A percentile compares a stretch with the other conserved stretches of the same genome.
Evolutionary conservation across 2,329 filamentous ascomycete species (phyloP).

Genomic region (Hypomyces perniciosus): DNA sequence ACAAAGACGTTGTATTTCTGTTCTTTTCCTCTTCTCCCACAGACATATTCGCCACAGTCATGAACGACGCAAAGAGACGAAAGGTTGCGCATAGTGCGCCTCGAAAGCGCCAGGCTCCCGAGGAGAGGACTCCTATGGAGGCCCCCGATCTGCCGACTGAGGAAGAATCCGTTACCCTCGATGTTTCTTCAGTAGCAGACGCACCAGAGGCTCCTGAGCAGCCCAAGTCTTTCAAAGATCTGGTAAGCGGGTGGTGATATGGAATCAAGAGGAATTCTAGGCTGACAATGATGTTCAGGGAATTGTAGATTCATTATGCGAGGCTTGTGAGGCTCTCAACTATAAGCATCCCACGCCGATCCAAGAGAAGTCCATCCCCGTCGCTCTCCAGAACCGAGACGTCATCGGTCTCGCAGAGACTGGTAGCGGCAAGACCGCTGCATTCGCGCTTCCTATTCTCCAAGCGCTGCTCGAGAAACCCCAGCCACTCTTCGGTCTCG

Average conservation of each 20-base stretch:
- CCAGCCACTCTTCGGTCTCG: slow-evolving; percentile 77
- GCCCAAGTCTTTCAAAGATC: slow-evolving; percentile 59
- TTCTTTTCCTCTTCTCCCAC: slow-evolving; percentile 3
- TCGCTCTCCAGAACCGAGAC: slow-evolving; percentile 73
- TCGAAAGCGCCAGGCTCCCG: slow-evolving; percentile 9
- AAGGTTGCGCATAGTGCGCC: slow-evolving; percentile 31
- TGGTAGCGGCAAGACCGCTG: slow-evolving; percentile 91
- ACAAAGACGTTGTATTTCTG: not conserved
- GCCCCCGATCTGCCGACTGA: slow-evolving; percentile 20
- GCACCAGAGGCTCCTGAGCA: slow-evolving; percentile 24
- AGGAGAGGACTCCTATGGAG: slow-evolving; percentile 9
- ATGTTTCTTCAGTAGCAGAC: slow-evolving; percentile 28
- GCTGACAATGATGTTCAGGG: slow-evolving; percentile 45
- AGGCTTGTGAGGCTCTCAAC: slow-evolving; percentile 75
- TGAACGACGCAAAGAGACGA: slow-evolving; percentile 36
- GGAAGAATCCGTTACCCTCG: slow-evolving; percentile 31
- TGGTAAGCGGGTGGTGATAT: slow-evolving; percentile 35
- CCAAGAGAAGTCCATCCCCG: slow-evolving; percentile 76
- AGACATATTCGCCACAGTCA: slow-evolving; percentile 18
- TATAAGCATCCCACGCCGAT: slow-evolving; percentile 88
- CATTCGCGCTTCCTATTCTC: slow-evolving; percentile 88
- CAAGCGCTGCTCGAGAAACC: slow-evolving; percentile 86
- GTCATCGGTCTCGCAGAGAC: slow-evolving; percentile 94
- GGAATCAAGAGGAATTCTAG: not conserved
- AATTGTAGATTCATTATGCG: slow-evolving; percentile 78